Evolutionary conservation across 192 early-diverging fungal genomes (phyloP).

Genomic region (Thoreauomyces humboldtii): DNA sequence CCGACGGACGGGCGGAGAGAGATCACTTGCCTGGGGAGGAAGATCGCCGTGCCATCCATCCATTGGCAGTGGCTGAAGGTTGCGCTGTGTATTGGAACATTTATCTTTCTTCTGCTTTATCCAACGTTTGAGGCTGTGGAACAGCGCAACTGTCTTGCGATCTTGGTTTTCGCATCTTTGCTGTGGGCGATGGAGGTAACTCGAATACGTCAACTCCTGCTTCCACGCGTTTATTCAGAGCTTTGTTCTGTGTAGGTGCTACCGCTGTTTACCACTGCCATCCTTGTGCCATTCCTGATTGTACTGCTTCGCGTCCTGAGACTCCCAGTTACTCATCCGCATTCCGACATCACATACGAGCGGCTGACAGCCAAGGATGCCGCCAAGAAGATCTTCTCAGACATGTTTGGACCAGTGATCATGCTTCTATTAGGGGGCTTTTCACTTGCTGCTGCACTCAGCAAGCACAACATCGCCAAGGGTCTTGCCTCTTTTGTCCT

Average conservation of each 20-base stretch:
- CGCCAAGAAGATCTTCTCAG: conserved; percentile 80
- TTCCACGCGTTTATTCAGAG: neutral
- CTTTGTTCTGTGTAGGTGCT: conserved; percentile 53
- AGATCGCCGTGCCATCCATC: neutral
- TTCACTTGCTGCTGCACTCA: conserved; percentile 88
- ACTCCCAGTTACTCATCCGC: conserved; percentile 35
- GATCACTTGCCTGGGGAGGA: neutral
- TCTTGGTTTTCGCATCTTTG: conserved; percentile 83
- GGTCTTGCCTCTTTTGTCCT: conserved; percentile 84
- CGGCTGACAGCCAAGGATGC: conserved; percentile 73
- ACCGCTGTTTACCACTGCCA: conserved; percentile 87
- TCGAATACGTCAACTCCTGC: neutral
- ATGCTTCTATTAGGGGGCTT: conserved; percentile 96
- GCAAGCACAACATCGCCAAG: conserved; percentile 94
- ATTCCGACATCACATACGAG: conserved; percentile 38
- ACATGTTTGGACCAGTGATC: conserved; percentile 95
- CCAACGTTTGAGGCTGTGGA: conserved; percentile 67
- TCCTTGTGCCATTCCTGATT: conserved; percentile 83
- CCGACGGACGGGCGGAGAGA: neutral
- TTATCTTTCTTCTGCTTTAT: conserved; percentile 56
- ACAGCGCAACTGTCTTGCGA: conserved; percentile 87
- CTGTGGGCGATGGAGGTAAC: conserved; percentile 91
- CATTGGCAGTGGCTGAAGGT: conserved; percentile 30
- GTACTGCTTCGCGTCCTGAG: conserved; percentile 84
- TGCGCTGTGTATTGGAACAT: conserved; percentile 53